Conservation (phyloP, 2,329 filamentous ascomycete genomes). For the Cercospora zeae-maydis region DNA sequence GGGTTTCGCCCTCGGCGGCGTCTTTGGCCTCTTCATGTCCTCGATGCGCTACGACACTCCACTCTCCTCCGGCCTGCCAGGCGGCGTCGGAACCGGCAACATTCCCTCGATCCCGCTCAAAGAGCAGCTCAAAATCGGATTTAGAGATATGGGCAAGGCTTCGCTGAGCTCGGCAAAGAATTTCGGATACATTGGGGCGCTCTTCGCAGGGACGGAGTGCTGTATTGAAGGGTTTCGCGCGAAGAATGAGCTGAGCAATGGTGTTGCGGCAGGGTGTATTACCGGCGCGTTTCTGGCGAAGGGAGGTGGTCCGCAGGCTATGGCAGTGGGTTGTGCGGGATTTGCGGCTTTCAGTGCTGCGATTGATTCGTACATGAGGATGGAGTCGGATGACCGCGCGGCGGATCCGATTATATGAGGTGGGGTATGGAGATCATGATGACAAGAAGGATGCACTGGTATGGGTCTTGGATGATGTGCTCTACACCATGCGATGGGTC, state of each 20-base stretch:
- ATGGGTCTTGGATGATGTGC: background rate
- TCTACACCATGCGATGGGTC: background rate
- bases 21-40: constrained; percentile 97
- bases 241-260: constrained; percentile 90
- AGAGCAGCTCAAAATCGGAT: constrained; percentile 78
- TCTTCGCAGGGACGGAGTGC: constrained; percentile 92
- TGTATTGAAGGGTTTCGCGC: constrained; percentile 88
- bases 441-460: background rate
- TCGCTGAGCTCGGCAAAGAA: constrained; percentile 85
- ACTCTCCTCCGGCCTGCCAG: constrained; percentile 54
- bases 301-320: constrained; percentile 84
- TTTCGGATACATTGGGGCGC: constrained; percentile 87
- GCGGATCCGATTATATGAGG: constrained; percentile 38
- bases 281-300: constrained; percentile 86
- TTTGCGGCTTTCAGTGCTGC: constrained; percentile 91
- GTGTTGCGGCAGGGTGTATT: constrained; percentile 80
- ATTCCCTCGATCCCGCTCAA: constrained; percentile 68
- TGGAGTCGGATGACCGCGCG: constrained; percentile 50
- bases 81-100: constrained; percentile 43
- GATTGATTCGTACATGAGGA: constrained; percentile 87
- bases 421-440: background rate
- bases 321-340: constrained; percentile 79
- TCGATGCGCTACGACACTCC: constrained; percentile 98
- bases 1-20: constrained; percentile 88
- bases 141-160: constrained; percentile 89